Evolutionary conservation across 2,329 filamentous ascomycete species (phyloP), one percentile per base, ranked within the genome.

Genomic region (Didymella arachidicola): DNA sequence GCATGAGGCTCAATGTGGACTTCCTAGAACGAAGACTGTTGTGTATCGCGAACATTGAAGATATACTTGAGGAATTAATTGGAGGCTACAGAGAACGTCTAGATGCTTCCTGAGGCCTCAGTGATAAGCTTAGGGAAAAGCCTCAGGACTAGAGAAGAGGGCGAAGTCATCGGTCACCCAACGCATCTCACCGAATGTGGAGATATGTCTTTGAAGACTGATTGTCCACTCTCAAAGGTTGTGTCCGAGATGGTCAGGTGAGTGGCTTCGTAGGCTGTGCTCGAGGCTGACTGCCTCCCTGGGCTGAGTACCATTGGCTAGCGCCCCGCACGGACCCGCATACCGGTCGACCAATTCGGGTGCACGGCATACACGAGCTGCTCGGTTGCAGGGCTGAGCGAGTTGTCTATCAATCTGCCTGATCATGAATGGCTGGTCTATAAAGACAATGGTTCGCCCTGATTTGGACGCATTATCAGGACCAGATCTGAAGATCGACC

Each of bases 271-370:
- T 42, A 42, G 53, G 59, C 57, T 51, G 45, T 47, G 53, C 51
- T 51, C 62, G 62, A 66, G 65, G 64, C 65, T 63, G 60, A 66
- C 42, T 64, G 27, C 27, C 5, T 41, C 7, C 30, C 25, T 25
- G 39, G 10, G 12, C n/a, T 30, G 30, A 25, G 39, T 11, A 39
- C 39, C 29, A 32, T 50, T 38, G 50, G 50, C 8, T 58, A 56
- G 32, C 14, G 3, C 4, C 3, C 3, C 11, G 46, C 39, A 2
- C 53, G 43, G 50, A 55, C 57, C 59, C 43, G 54, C 52, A 25
- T 26, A 59, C 39, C 52, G 49, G 38, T 58, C 29, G 45, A 61
- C 61, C 52, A 52, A 53, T 63, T 52, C 51, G n/a, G 56, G 19
- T 19, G 1, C 14, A 38, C 18, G 7, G 42, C 39, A 53, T 49